Evolutionary conservation across 495 filamentous ascomycete species (phyloP).

Genomic region (Neurospora sp.): DNA sequence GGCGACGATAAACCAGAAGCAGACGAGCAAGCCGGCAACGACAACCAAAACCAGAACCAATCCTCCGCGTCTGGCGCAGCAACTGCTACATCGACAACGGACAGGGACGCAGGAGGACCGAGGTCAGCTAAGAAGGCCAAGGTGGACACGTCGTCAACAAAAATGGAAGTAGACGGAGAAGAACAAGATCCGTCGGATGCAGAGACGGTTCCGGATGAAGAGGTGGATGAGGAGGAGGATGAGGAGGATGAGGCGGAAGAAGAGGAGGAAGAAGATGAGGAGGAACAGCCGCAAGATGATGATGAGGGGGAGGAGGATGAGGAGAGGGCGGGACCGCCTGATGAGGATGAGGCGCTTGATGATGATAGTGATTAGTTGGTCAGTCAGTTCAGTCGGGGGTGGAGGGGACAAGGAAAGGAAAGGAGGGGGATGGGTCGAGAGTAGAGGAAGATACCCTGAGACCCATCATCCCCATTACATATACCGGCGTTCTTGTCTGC

Average conservation of each 20-base stretch:
- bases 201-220: constrained; percentile 42
- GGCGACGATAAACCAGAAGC: constrained; percentile 4
- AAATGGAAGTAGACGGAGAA: constrained; percentile 26
- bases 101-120: not conserved
- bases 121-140: constrained; percentile 32
- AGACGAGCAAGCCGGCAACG: not conserved
- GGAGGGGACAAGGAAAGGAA: not conserved
- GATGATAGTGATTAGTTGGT: constrained; percentile 42
- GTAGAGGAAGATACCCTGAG: not conserved
- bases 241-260: constrained; percentile 42
- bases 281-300: constrained; percentile 34
- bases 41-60: not conserved
- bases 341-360: constrained; percentile 58
- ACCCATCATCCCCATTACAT: not conserved
- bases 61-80: not conserved
- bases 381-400: too few relatives aligned
- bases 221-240: constrained; percentile 45
- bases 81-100: not conserved
- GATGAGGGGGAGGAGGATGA: constrained; percentile 32
- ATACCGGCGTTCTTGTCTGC: not conserved
- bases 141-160: constrained; percentile 28
- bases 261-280: constrained; percentile 35
- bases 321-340: constrained; percentile 31
- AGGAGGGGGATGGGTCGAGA: not conserved
- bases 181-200: constrained; percentile 28